Base-by-base conservation (phyloP, 805 yeast genomes). In the Ogataea henricii region DNA sequence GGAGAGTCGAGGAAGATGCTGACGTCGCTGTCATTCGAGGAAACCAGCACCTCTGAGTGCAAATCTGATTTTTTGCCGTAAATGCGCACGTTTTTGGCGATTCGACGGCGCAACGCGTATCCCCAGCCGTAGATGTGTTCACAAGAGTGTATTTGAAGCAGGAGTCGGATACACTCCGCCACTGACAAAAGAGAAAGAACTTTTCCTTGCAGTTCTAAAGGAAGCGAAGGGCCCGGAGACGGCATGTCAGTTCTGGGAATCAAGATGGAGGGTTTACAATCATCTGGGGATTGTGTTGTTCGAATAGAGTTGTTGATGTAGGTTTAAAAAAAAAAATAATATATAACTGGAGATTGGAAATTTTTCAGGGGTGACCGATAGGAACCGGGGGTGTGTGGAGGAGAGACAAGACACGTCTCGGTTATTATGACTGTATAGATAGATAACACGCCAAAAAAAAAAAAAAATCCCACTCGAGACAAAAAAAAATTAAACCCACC, bases 401-500 rank as follows among this genome's bases (percentile, higher is more conserved):
- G 9, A 27, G 30, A 6, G n/a, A 27, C 8, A 6, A 6, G 25
- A 22, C 25, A 22, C n/a, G n/a, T n/a, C n/a, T n/a, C n/a, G 8
- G 25, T 22, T 22, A 8, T 22, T 22, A 8, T 22, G 25, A 22
- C 8, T 22, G 25, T 22, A 6, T 6, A 22, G 25, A 6, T 22
- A 8, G 6, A 6, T 22, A 22, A 8, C 25, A 6, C 25, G 25
- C 8, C 8, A 22, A 22, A 8, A 12, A 16, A 17, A 8, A 34
- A 39, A 50, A 46, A 49, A 50, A 51, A 35, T 45, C n/a, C n/a
- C n/a, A n/a, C n/a, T n/a, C n/a, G n/a, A n/a, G n/a, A 33, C 30
- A 27, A 27, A 27, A 27, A 27, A 30, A 30, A n/a, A 30, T 6
- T 13, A 9, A 27, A 46, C 23, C 43, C 53, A 52, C 53, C 71